These are phyloP conservation scores for Fusarium oligoseptatum DNA, from an alignment of 2,329 filamentous ascomycete genomes.

Conservation along the genomic window DNA sequence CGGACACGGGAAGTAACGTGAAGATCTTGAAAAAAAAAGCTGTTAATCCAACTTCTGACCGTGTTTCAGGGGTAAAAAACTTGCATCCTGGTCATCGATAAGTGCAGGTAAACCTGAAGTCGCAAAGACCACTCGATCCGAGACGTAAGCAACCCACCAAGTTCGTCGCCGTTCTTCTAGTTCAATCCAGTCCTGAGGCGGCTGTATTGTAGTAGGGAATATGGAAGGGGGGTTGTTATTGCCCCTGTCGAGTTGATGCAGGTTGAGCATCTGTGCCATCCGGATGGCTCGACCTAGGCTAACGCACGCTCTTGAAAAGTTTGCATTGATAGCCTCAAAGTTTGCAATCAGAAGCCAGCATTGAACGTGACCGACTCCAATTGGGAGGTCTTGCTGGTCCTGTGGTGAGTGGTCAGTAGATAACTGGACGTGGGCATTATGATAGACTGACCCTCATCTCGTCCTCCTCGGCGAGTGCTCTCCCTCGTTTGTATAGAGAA, in stretches of 20 bases:
- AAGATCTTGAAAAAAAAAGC: not conserved
- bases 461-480: not conserved
- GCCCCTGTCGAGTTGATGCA: not conserved
- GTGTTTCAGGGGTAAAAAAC: not conserved
- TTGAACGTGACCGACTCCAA: not conserved
- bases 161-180: not conserved
- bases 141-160: not conserved
- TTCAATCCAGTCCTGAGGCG: not conserved
- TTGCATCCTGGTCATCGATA: not conserved
- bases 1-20: not conserved
- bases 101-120: not conserved
- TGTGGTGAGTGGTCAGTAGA: not conserved
- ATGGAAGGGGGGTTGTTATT: not conserved
- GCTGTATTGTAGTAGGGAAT: not conserved
- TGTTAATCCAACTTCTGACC: not conserved
- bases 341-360: not conserved
- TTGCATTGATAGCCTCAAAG: not conserved
- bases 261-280: not conserved
- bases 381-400: not conserved
- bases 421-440: not conserved
- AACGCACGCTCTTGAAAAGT: not conserved
- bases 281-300: not conserved
- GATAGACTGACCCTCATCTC: not conserved
- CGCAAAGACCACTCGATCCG: not conserved
- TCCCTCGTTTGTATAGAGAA: not conserved